Evolutionary conservation across 805 yeast species (phyloP).

Genomic region (Naumovozyma castellii): DNA sequence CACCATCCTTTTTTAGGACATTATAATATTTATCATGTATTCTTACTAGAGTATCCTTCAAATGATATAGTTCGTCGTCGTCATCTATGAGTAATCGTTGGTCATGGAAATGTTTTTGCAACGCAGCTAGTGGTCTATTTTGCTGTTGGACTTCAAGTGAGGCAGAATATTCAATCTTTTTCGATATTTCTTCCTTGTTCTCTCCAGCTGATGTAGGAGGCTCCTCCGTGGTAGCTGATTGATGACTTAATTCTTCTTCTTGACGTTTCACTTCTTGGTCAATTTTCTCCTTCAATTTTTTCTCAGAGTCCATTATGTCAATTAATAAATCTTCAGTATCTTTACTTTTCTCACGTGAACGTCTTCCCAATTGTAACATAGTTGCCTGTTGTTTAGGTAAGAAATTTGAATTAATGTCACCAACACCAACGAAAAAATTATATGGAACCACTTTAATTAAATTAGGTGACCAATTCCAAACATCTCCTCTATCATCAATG

Average conservation of each 20-base stretch:
- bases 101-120: constrained; percentile 62
- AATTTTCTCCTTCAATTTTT: constrained; percentile 23
- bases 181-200: constrained; percentile 43
- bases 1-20: constrained; percentile 27
- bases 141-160: constrained; percentile 71
- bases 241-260: constrained; percentile 28
- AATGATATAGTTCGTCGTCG: constrained; percentile 61
- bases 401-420: constrained; percentile 90
- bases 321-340: constrained; percentile 28
- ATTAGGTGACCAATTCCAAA: constrained; percentile 95
- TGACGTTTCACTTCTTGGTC: constrained; percentile 29
- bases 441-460: constrained; percentile 89
- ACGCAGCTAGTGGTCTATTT: constrained; percentile 75
- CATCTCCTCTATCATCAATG: constrained; percentile 96
- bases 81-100: constrained; percentile 55
- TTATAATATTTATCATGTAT: constrained; percentile 64
- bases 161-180: constrained; percentile 52
- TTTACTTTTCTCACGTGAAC: constrained; percentile 22
- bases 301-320: constrained; percentile 28
- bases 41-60: constrained; percentile 50
- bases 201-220: constrained; percentile 20
- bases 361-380: constrained; percentile 32
- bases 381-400: constrained; percentile 77
- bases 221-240: constrained; percentile 24
- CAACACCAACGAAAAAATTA: constrained; percentile 93